Evolutionary conservation across 2,329 filamentous ascomycete species (phyloP).

Genomic region (Nigrograna mackinnonii): DNA sequence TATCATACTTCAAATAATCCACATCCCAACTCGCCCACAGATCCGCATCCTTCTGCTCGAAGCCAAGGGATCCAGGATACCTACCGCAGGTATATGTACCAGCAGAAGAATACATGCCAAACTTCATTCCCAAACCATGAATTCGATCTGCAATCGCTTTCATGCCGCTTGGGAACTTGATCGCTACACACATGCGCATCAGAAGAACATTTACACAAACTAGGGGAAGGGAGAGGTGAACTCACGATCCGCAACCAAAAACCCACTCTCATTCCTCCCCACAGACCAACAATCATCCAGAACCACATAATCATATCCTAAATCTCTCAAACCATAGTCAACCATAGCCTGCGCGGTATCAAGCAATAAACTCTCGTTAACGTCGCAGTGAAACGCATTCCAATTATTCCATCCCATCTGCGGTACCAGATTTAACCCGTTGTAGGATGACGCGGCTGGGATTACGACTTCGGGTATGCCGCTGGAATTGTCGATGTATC

Average conservation of each 20-base stretch:
- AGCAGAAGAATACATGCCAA: constrained; percentile 58
- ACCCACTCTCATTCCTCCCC: constrained; percentile 49
- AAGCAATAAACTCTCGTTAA: constrained; percentile 51
- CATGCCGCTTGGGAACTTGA: constrained; percentile 51
- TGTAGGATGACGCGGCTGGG: constrained; percentile 26
- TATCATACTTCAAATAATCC: constrained; percentile 55
- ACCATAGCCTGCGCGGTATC: constrained; percentile 51
- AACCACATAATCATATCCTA: constrained; percentile 56
- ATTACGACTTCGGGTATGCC: constrained; percentile 17
- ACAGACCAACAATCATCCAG: constrained; percentile 59
- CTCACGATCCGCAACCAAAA: constrained; percentile 38
- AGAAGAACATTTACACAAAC: neutral
- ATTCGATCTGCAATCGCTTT: constrained; percentile 50
- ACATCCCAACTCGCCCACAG: constrained; percentile 57
- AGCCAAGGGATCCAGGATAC: constrained; percentile 50
- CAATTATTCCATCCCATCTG: constrained; percentile 44
- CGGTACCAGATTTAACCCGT: constrained; percentile 40
- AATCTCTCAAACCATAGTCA: constrained; percentile 50
- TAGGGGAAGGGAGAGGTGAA: neutral
- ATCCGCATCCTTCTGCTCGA: constrained; percentile 57
- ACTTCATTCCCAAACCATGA: constrained; percentile 53
- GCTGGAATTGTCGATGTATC: constrained; percentile 16
- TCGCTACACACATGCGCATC: constrained; percentile 9
- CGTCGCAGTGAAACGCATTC: constrained; percentile 46
- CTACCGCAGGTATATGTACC: constrained; percentile 47